Conservation (phyloP, 1,139 yeast genomes). For the Scheffersomyces titani region DNA sequence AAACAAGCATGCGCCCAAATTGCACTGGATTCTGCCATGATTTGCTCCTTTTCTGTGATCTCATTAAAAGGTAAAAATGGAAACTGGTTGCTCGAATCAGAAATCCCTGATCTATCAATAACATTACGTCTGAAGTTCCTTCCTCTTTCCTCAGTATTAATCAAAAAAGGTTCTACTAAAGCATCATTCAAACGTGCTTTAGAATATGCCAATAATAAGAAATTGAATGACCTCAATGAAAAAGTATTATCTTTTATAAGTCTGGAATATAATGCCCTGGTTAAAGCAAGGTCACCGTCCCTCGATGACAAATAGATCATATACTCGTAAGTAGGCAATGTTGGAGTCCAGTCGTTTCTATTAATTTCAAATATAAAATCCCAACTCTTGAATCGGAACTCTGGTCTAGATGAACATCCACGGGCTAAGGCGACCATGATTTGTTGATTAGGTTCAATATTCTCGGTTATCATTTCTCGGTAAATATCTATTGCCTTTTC, state of each 20-base stretch:
- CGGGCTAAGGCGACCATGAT: conserved; percentile 68
- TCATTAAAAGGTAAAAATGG: conserved; percentile 69
- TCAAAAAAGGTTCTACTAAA: conserved; percentile 32
- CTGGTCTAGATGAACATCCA: conserved; percentile 64
- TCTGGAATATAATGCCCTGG: conserved; percentile 70
- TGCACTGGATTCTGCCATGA: conserved; percentile 78
- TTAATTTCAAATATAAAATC: conserved; percentile 69
- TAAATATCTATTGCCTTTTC: conserved; percentile 77
- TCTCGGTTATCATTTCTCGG: conserved; percentile 58
- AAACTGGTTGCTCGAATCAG: conserved; percentile 33
- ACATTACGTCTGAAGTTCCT: conserved; percentile 47
- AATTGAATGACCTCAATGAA: conserved; percentile 47
- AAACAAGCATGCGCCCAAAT: conserved; percentile 60
- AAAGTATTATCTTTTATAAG: conserved; percentile 46
- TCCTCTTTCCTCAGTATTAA: conserved; percentile 48
- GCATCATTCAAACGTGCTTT: conserved; percentile 25
- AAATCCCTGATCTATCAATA: conserved; percentile 27
- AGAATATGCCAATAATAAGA: conserved; percentile 59
- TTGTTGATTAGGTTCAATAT: conserved; percentile 35
- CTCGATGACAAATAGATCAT: conserved; percentile 74
- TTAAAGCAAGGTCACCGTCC: conserved; percentile 76
- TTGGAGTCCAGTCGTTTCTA: conserved; percentile 50
- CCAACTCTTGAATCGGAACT: conserved; percentile 68
- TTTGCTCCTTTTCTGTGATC: conserved; percentile 39
- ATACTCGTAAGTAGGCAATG: conserved; percentile 57